Evolutionary conservation across 495 filamentous ascomycete species (phyloP).

Genomic region (Penicillium chermesinum): DNA sequence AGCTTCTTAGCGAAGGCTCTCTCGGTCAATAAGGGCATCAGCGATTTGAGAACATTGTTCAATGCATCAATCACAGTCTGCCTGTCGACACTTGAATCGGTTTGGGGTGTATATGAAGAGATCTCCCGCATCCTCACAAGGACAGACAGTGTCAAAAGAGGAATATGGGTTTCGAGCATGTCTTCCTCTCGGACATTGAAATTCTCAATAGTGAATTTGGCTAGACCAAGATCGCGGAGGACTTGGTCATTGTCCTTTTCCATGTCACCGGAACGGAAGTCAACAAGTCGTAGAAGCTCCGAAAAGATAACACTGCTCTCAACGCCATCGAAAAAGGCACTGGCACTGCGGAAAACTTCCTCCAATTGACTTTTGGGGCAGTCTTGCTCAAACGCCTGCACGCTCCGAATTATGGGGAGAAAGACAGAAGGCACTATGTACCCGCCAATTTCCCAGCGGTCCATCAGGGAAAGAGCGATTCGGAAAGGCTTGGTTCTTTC

Average conservation of each 20-base stretch:
- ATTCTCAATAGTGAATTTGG: slow-evolving; percentile 73
- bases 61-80: slow-evolving; percentile 24
- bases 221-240: slow-evolving; percentile 53
- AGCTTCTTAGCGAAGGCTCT: slow-evolving; percentile 56
- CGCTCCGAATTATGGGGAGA: slow-evolving; percentile 73
- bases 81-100: slow-evolving; percentile 12
- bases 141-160: slow-evolving; percentile 63
- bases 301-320: slow-evolving; percentile 91
- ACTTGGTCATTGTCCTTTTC: slow-evolving; percentile 44
- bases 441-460: slow-evolving; percentile 93
- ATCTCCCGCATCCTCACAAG: slow-evolving; percentile 50
- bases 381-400: slow-evolving; percentile 62
- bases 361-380: slow-evolving; percentile 60
- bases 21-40: slow-evolving; percentile 60
- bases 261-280: slow-evolving; percentile 26
- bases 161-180: slow-evolving; percentile 83
- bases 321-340: slow-evolving; percentile 93
- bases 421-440: slow-evolving; percentile 84
- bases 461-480: slow-evolving; percentile 92
- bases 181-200: slow-evolving; percentile 97
- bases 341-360: slow-evolving; percentile 90
- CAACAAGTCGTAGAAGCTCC: slow-evolving; percentile 58
- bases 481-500: slow-evolving; percentile 84
- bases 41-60: slow-evolving; percentile 29
- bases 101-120: slow-evolving; percentile 5